These are phyloP conservation scores for Cladosporium colombiae DNA, from an alignment of 2,329 filamentous ascomycete genomes.

Conservation along the genomic window DNA sequence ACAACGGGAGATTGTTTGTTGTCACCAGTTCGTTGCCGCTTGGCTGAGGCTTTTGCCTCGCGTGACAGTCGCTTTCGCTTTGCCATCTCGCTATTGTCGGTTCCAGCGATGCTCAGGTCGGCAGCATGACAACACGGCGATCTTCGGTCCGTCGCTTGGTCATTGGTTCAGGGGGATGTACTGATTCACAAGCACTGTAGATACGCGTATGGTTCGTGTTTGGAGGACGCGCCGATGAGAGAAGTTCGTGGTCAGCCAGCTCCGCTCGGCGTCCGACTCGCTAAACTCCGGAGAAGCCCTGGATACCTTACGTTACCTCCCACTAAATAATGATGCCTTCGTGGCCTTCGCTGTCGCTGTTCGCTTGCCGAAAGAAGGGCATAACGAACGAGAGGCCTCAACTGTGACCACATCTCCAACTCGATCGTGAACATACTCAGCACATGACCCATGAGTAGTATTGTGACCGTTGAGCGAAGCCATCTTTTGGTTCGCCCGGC, in stretches of 20 bases:
- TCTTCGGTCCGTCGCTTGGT: neutral
- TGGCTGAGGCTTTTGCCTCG: neutral
- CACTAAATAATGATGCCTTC: neutral
- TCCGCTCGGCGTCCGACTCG: neutral
- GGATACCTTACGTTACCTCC: neutral
- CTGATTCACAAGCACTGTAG: neutral
- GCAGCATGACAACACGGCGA: neutral
- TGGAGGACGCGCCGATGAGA: neutral
- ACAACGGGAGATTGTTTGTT: constrained; percentile 14
- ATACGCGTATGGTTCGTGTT: neutral
- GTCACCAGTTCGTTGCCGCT: constrained; percentile 5
- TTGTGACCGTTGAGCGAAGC: neutral
- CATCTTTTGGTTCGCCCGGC: neutral
- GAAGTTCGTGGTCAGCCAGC: neutral
- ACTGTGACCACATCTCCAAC: neutral
- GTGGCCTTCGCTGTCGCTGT: neutral
- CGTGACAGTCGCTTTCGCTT: constrained; percentile 18
- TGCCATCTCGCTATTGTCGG: neutral
- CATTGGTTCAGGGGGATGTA: neutral
- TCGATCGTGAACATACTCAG: neutral
- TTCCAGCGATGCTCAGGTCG: neutral
- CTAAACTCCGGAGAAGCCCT: neutral
- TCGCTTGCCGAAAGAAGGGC: neutral
- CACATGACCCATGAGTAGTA: neutral
- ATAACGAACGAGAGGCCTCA: neutral